These are phyloP conservation scores for Irpex rosettiformis DNA, from an alignment of 1,284 basidiomycete species.

Conservation along the genomic window DNA sequence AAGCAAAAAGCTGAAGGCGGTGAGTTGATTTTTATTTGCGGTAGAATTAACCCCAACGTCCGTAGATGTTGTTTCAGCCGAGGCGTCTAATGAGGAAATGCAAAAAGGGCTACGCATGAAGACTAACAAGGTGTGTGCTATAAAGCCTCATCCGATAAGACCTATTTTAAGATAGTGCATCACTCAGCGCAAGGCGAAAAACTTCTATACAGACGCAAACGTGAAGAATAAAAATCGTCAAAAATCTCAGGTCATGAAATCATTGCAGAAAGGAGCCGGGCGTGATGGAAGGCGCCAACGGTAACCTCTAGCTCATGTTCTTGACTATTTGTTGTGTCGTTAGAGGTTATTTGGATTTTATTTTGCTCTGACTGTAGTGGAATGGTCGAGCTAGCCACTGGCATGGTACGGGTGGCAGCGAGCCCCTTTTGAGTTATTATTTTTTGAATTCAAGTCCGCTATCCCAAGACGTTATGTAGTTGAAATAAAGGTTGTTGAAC, in stretches of 20 bases:
- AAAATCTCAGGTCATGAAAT: conserved; percentile 53
- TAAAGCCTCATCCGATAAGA: not conserved
- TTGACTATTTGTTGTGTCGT: not conserved
- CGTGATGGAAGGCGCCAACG: conserved; percentile 14
- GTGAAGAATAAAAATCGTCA: conserved; percentile 86
- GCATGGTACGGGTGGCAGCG: too few relatives aligned
- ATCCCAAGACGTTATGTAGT: too few relatives aligned
- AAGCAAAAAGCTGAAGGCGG: conserved; percentile 23
- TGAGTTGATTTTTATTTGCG: not conserved
- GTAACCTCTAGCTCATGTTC: not conserved
- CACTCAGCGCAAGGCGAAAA: conserved; percentile 76
- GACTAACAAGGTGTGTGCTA: conserved; percentile 72
- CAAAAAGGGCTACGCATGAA: conserved; percentile 80
- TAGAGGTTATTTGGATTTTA: not conserved
- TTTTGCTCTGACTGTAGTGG: not conserved
- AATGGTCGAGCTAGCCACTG: too few relatives aligned
- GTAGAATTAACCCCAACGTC: too few relatives aligned
- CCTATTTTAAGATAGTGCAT: not conserved
- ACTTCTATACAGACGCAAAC: conserved; percentile 87
- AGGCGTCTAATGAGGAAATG: conserved; percentile 18
- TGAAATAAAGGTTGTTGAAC: too few relatives aligned
- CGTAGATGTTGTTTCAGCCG: conserved; percentile 27
- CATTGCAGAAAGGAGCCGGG: conserved; percentile 21
- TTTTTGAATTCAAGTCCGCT: too few relatives aligned
- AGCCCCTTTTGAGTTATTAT: too few relatives aligned